A percentile compares a stretch with the other conserved stretches of the same genome.
Conservation (phyloP, 495 filamentous ascomycete species). For the Penicillium bialowiezense region DNA sequence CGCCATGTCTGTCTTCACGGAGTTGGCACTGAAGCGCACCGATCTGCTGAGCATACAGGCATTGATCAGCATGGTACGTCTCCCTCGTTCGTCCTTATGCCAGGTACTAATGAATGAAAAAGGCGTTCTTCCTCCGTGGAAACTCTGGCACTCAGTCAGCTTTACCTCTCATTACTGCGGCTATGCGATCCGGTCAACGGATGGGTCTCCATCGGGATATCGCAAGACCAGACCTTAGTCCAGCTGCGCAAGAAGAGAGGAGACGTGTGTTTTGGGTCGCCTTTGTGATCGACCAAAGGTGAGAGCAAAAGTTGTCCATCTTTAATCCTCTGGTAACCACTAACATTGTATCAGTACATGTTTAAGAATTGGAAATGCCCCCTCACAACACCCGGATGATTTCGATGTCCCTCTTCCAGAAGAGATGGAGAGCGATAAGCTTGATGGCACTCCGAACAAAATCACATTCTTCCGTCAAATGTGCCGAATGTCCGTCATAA, state of each 20-base stretch:
- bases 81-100: not conserved
- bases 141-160: slow-evolving; percentile 91
- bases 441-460: slow-evolving; percentile 66
- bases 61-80: slow-evolving; percentile 76
- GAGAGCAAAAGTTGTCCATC: slow-evolving; percentile 5
- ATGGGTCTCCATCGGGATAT: slow-evolving; percentile 95
- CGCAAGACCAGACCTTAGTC: slow-evolving; percentile 76
- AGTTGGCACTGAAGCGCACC: slow-evolving; percentile 88
- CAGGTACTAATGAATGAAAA: slow-evolving; percentile 1
- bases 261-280: slow-evolving; percentile 97
- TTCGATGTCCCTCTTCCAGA: slow-evolving; percentile 92
- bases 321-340: not conserved
- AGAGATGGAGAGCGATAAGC: slow-evolving; percentile 71
- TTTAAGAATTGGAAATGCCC: slow-evolving; percentile 81
- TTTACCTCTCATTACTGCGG: slow-evolving; percentile 85
- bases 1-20: slow-evolving; percentile 83
- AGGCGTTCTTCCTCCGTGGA: slow-evolving; percentile 88
- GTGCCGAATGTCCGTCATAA: slow-evolving; percentile 82
- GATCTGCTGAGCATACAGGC: slow-evolving; percentile 93
- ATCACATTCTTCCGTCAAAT: slow-evolving; percentile 86
- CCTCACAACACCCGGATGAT: slow-evolving; percentile 90
- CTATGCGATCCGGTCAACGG: slow-evolving; percentile 82
- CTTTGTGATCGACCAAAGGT: slow-evolving; percentile 92
- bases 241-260: slow-evolving; percentile 83
- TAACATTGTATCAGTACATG: slow-evolving; percentile 55